A percentile compares a stretch with the other conserved stretches of the same genome.
These are phyloP conservation scores for Pycnococcus provasolii DNA, from an alignment of 139 green algal species.

Conservation along the genomic window DNA sequence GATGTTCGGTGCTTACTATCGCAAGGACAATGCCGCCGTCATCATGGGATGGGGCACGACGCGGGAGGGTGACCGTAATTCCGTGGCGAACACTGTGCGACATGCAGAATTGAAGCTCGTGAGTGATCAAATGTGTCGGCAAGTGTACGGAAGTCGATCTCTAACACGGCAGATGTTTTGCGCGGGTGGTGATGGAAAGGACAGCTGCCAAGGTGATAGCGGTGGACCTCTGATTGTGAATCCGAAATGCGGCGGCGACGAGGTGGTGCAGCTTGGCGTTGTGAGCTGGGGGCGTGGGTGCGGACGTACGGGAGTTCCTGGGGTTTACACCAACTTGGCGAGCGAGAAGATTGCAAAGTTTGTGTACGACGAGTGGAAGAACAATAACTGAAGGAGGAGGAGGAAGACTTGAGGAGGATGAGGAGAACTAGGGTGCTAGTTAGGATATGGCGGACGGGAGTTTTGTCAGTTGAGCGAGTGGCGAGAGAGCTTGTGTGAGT, in stretches of 20 bases:
- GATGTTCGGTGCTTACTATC: too few relatives aligned
- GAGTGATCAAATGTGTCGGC: too few relatives aligned
- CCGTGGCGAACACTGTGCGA: neutral
- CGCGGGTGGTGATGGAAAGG: slow-evolving; percentile 2
- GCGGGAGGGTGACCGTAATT: neutral
- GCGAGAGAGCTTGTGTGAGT: too few relatives aligned
- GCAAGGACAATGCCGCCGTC: too few relatives aligned
- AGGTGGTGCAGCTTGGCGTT: slow-evolving; percentile 8
- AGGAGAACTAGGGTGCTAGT: too few relatives aligned
- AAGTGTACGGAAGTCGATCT: neutral
- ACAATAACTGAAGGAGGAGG: too few relatives aligned
- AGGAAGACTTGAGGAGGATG: too few relatives aligned
- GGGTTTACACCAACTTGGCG: slow-evolving; percentile 5
- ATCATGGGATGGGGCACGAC: slow-evolving; percentile 9
- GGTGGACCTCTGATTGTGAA: slow-evolving; percentile 1
- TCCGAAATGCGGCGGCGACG: neutral
- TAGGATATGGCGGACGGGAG: too few relatives aligned
- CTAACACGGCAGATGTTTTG: neutral
- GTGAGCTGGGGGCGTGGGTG: slow-evolving; percentile 21
- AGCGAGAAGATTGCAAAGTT: neutral
- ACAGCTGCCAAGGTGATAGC: slow-evolving; percentile 10
- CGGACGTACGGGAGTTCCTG: neutral
- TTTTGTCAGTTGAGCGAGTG: too few relatives aligned
- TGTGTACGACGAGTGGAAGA: neutral
- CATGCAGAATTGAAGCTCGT: neutral